Base-by-base conservation (phyloP, 164 flowering plant species). In the Sedum album region DNA sequence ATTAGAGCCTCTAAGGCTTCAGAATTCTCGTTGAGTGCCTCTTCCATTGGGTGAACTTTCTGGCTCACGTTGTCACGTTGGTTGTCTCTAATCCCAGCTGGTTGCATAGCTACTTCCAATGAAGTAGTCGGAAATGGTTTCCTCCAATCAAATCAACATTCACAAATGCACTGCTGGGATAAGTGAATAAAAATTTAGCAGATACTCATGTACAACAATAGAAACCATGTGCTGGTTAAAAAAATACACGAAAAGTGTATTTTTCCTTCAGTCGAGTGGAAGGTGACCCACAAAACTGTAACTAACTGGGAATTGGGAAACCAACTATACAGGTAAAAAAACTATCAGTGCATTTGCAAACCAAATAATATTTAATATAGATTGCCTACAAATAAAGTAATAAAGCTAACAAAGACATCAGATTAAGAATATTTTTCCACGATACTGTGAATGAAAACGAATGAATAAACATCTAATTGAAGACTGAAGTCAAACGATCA, bases 31-130 rank as follows among this genome's bases (percentile, higher is more conserved):
- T 76, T 84, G 63, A 72, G 72, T 67, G 88, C 70, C 69, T 91
- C 98, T 77, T 94, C 98, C 91, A 89, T 82, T 65, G 98, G 97
- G 78, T 94, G 98, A 65, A 94, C 95, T 84, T 88, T 93, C 80
- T 88, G 96, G 82, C 81, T 86, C 76, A 79, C 86, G 66, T 89
- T 94, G 74, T 85, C 90, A 61, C 78, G 80, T 83, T 91, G 96
- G 69, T 72, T 76, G 71, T 93, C 97, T 74, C 77, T 91, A 31
- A 66, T 82, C 74, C 94, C 93, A 68, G 83, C 70, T 69, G 88
- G 91, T 84, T 84, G 96, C 97, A 91, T 94, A 84, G 82, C 82
- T 87, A 72, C 80, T 79, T 71, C 76, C 71, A 73, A 72, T 39
- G 41, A 66, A 70, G 67, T 72, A 41, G 75, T 61, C 46, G 69